A percentile compares a stretch with the other conserved stretches of the same genome.
These are phyloP conservation scores for Fusarium domesticum DNA, from an alignment of 2,329 filamentous ascomycete species.

Conservation along the genomic window DNA sequence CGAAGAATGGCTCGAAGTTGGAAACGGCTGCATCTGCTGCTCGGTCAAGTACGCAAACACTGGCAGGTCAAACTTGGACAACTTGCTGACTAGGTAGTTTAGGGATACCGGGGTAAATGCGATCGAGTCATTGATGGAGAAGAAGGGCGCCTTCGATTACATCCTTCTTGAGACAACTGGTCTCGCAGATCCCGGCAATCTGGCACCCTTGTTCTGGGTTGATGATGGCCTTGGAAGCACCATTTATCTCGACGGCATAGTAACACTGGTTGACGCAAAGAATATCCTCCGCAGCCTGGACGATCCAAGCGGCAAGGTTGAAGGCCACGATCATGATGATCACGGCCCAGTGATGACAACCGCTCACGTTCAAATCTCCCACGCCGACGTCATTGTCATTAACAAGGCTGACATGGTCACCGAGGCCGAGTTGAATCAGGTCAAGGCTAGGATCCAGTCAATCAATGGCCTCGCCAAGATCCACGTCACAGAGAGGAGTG, in stretches of 20 bases:
- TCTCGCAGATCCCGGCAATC: slow-evolving; percentile 89
- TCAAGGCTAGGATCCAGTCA: slow-evolving; percentile 68
- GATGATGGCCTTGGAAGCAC: slow-evolving; percentile 92
- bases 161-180: slow-evolving; percentile 96
- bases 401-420: slow-evolving; percentile 90
- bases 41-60: slow-evolving; percentile 71
- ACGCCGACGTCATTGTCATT: slow-evolving; percentile 90
- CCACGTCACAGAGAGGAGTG: slow-evolving; percentile 75
- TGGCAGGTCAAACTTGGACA: too few relatives aligned
- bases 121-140: slow-evolving; percentile 93
- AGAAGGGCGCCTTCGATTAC: slow-evolving; percentile 92
- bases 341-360: slow-evolving; percentile 76
- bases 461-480: slow-evolving; percentile 91
- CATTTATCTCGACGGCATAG: slow-evolving; percentile 95
- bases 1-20: slow-evolving; percentile 92
- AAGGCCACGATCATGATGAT: slow-evolving; percentile 50
- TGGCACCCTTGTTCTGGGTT: slow-evolving; percentile 96
- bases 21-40: slow-evolving; percentile 97
- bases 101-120: slow-evolving; percentile 91
- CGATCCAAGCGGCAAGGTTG: slow-evolving; percentile 58
- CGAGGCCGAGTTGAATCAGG: slow-evolving; percentile 62
- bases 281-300: slow-evolving; percentile 83
- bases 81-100: slow-evolving; percentile 24
- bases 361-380: slow-evolving; percentile 93
- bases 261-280: slow-evolving; percentile 92